Conservation (phyloP, 805 yeast genomes). For the Candida montana region DNA sequence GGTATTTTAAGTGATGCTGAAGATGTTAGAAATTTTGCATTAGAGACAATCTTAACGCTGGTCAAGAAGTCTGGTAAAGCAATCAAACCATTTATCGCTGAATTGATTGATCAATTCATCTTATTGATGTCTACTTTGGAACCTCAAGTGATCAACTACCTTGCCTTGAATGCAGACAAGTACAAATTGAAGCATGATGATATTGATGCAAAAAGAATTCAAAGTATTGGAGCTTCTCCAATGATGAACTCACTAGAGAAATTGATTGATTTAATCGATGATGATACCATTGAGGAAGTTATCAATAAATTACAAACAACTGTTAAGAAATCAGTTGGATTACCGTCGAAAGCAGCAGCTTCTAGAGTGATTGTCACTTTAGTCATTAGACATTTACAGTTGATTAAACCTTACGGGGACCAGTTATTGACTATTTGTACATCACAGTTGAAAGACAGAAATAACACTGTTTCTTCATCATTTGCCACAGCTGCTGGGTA, state of each 20-base stretch:
- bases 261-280: constrained; percentile 54
- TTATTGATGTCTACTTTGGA: constrained; percentile 79
- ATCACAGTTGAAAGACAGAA: constrained; percentile 61
- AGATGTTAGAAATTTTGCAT: constrained; percentile 72
- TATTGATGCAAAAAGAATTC: constrained; percentile 72
- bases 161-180: constrained; percentile 84
- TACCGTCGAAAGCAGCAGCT: constrained; percentile 88
- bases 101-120: constrained; percentile 62
- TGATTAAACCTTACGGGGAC: constrained; percentile 50
- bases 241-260: constrained; percentile 82
- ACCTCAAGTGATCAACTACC: constrained; percentile 83
- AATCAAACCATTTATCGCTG: constrained; percentile 62
- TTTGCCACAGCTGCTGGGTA: constrained; percentile 82
- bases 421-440: constrained; percentile 52
- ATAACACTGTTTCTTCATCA: constrained; percentile 65
- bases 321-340: constrained; percentile 69
- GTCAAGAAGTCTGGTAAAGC: constrained; percentile 59
- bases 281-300: constrained; percentile 30
- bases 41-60: constrained; percentile 67
- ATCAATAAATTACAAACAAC: constrained; percentile 48
- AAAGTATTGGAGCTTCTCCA: constrained; percentile 75
- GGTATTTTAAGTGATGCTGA: constrained; percentile 84
- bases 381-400: constrained; percentile 48
- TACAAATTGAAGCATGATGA: constrained; percentile 67
- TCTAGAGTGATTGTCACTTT: constrained; percentile 65